Evolutionary conservation across 2,329 filamentous ascomycete genomes (phyloP).

Genomic region (Parascedosporium putredinis): DNA sequence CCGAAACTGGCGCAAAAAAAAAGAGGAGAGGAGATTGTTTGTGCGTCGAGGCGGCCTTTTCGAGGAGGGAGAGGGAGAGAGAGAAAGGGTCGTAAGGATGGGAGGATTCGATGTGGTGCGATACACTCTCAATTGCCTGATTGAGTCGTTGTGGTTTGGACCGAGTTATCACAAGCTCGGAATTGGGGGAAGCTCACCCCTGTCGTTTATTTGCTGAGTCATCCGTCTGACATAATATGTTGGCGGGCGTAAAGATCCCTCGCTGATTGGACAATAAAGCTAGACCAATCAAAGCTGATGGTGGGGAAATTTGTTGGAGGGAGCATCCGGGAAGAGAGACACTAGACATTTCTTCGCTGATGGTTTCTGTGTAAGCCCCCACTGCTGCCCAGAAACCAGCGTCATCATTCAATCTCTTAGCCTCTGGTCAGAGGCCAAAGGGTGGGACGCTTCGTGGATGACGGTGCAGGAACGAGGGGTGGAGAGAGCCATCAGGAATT

Average conservation of each 20-base stretch:
- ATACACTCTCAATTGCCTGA: not conserved
- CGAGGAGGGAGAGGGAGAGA: not conserved
- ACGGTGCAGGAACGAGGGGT: no score
- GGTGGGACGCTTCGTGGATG: no score
- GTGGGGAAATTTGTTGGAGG: not conserved
- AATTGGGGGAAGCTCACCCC: not conserved
- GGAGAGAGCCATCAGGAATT: no score
- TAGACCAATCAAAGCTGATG: not conserved
- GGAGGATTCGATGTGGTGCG: not conserved
- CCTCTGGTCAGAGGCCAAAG: no score
- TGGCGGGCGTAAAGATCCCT: no score
- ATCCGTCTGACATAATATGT: not conserved
- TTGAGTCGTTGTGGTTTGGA: not conserved
- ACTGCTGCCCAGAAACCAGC: no score
- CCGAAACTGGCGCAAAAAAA: no score
- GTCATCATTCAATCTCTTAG: no score
- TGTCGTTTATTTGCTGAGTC: not conserved
- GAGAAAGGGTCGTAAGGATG: not conserved
- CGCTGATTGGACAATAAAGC: not conserved
- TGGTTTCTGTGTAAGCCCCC: no score
- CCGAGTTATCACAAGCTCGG: not conserved
- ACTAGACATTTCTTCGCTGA: no score
- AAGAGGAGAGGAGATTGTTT: not conserved
- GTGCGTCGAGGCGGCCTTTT: not conserved
- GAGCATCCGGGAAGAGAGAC: no score